Percentiles rank a stretch among this genome's conserved stretches.
Conservation (phyloP, 2,329 filamentous ascomycete species). For the Fusarium subglutinans region DNA sequence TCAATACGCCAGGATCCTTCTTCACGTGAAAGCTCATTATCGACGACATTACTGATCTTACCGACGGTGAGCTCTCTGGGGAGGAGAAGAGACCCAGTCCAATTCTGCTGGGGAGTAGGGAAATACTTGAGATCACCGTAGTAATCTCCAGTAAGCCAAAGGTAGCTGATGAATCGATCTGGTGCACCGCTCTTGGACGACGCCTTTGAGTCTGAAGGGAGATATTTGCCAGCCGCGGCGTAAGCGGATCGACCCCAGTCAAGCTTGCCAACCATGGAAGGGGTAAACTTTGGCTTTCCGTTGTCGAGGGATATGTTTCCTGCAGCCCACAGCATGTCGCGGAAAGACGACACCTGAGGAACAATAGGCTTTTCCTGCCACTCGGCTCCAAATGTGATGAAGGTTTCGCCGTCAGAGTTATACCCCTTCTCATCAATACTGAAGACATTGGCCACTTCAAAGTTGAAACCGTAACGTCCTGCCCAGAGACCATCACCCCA, state of each 20-base stretch:
- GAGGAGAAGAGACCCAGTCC: conserved; percentile 54
- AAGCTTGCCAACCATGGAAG: conserved; percentile 53
- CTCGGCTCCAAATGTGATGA: conserved; percentile 54
- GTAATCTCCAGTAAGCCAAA: conserved; percentile 56
- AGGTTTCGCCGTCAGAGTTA: conserved; percentile 50
- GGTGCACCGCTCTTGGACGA: conserved; percentile 50
- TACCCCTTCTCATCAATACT: conserved; percentile 51
- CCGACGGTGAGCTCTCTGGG: conserved; percentile 54
- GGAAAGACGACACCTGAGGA: conserved; percentile 49
- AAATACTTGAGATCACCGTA: conserved; percentile 50
- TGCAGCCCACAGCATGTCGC: conserved; percentile 54
- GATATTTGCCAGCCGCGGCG: conserved; percentile 53
- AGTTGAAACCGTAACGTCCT: conserved; percentile 55
- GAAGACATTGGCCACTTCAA: conserved; percentile 56
- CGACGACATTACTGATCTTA: conserved; percentile 51
- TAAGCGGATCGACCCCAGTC: conserved; percentile 55
- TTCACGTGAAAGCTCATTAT: conserved; percentile 51
- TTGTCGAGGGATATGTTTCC: conserved; percentile 46
- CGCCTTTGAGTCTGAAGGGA: conserved; percentile 50
- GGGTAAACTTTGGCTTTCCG: conserved; percentile 48
- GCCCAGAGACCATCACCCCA: conserved; percentile 49
- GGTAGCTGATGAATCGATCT: conserved; percentile 53
- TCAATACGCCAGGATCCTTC: conserved; percentile 52
- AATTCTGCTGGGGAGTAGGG: conserved; percentile 54
- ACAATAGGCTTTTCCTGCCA: conserved; percentile 53